Evolutionary conservation across 805 yeast genomes (phyloP).

Genomic region (Candida lessepsii): DNA sequence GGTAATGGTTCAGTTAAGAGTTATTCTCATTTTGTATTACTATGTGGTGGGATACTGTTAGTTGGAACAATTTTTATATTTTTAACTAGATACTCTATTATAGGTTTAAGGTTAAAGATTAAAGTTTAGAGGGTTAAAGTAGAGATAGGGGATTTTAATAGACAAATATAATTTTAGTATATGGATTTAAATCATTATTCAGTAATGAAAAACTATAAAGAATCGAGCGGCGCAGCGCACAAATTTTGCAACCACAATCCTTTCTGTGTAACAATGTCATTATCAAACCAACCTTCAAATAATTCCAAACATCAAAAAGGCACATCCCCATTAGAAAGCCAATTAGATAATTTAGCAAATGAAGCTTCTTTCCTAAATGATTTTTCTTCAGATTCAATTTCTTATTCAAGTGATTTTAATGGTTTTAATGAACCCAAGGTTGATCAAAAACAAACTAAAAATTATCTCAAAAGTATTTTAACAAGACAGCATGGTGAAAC

Average conservation of each 20-base stretch:
- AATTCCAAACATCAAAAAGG: not conserved
- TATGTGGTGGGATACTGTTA: conserved; percentile 28
- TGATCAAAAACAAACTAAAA: not conserved
- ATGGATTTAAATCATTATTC: too few species aligned
- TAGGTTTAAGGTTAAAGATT: conserved; percentile 21
- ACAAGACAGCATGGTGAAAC: conserved; percentile 10
- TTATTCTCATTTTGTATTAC: conserved; percentile 30
- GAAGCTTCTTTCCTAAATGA: conserved; percentile 23
- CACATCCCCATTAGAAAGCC: conserved; percentile 12
- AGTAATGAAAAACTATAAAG: too few species aligned
- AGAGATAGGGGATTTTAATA: too few species aligned
- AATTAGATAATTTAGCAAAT: conserved; percentile 24
- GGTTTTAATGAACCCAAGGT: conserved; percentile 2
- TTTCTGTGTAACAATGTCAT: conserved; percentile 5
- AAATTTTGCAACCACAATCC: conserved; percentile 11
- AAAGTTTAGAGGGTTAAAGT: conserved; percentile 23
- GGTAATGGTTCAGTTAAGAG: conserved; percentile 23
- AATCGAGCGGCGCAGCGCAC: too few species aligned
- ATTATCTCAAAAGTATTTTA: conserved; percentile 8
- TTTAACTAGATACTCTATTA: conserved; percentile 20
- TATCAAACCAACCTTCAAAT: not conserved
- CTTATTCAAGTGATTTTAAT: conserved; percentile 6
- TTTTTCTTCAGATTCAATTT: conserved; percentile 9
- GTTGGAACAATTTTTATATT: conserved; percentile 30
- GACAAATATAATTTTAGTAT: too few species aligned